Base-by-base conservation (phyloP, 2,329 filamentous ascomycete species). In the Xylaria sp. region DNA sequence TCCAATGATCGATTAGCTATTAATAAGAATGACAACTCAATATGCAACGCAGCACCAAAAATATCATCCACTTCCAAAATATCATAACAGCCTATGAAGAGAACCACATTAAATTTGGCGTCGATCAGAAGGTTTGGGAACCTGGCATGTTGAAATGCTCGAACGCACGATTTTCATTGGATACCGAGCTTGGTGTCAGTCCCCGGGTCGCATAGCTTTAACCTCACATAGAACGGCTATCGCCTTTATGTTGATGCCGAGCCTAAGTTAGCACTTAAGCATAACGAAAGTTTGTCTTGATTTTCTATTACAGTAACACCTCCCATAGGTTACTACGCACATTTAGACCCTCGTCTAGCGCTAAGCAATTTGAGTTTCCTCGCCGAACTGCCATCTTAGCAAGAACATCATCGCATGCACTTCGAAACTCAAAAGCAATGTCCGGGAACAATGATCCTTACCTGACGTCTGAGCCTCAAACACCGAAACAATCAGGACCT, bases 381-480 rank as follows among this genome's bases (percentile, higher is more conserved):
- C 50, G 9, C 23, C 20, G 25, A 50, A 34, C 46, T 48, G 52
- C 32, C 12, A 23, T 44, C 48, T 52, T 9, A 32, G 51, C 37
- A 66, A 54, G 46, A 54, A 44, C 28, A 63, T 39, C 63, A 56
- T 52, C 25, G 44, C 20, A 18, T 39, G 61, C 39, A 48, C 44
- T 18, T 37, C 64, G 10, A 58, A 66, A 70, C 59, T 60, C 20
- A 52, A 70, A 63, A 56, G n/a, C 44, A 32, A 57, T 18, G 13
- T 13, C 39, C 48, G 55, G 60, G 66, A 58, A 54, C 39, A 44
- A 64, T 71, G 63, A 71, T 54, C 50, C 28, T 55, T 34, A 55
- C 28, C 60, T 71, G 62, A 69, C 69, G 66, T 69, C 59, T 57
- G 13, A 32, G 37, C 23, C n/a, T 32, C 37, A 12, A 58, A 48